Evolutionary conservation across 106 monocot genomes (phyloP), one percentile per base, ranked within the genome.

Genomic region (Apostasia ramifera): DNA sequence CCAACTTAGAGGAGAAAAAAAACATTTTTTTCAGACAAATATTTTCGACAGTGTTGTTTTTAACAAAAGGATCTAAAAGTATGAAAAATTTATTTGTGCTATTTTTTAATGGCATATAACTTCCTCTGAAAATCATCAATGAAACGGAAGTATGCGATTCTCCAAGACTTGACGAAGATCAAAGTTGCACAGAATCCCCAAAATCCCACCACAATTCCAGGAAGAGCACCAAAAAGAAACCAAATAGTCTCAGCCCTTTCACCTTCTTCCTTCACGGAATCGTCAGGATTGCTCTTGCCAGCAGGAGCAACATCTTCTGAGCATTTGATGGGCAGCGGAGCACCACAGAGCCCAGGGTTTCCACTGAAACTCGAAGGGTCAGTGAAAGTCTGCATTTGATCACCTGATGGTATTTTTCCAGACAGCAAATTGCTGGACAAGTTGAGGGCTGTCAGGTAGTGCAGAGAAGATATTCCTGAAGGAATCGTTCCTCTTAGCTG

Each of bases 371-470:
- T 46, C 2, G 72, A 53, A 4, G 62, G 9, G 44, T 62, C 72
- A 10, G 40, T 8, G 4, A 63, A 72, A 1, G 72, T 72, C 37
- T 53, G 12, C 4, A 63, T n/a, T 7, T 53, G 61, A 7, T 53
- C 42, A n/a, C 63, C 72, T 9, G 49, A 53, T 6, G 72, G 72
- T 53, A 72, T 72, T 72, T 15, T 44, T 26, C 72, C 72, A 2
- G 7, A 12, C 7, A 72, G 48, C 2, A 53, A 9, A 46, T 72
- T 72, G n/a, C 53, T 6, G 4, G 72, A 72, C 51, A 72, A 40
- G 63, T 72, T 72, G 15, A 72, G 62, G 38, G 10, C 4, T 7
- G 62, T 63, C 53, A 72, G 2, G 12, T 53, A 72, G 53, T 40
- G 40, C 11, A 72, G 40, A 12, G 50, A 49, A 2, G 72, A 63